Conservation (phyloP, 179 eudicot genomes). For the Heliamphora pulchella region DNA sequence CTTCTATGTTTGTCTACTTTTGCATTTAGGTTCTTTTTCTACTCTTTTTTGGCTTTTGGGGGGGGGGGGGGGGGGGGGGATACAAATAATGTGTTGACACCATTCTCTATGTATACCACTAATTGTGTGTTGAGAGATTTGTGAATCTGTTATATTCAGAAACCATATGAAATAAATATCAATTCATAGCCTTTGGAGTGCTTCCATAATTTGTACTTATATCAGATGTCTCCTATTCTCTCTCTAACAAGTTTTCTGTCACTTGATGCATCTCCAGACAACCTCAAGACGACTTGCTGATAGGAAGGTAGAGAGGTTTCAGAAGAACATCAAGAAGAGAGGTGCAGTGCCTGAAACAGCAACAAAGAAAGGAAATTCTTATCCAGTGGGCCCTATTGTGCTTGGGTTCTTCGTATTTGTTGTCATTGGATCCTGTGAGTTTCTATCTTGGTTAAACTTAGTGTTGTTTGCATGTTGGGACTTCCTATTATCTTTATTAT, state of each 20-base stretch:
- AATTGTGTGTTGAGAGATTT: not conserved
- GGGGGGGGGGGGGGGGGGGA: no score
- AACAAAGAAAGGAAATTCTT: constrained; percentile 32
- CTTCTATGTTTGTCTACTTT: no score
- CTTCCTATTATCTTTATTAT: not conserved
- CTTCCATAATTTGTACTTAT: not conserved
- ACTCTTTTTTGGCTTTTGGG: not conserved
- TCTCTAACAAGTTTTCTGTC: constrained; percentile 5
- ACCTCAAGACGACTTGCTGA: constrained; percentile 43
- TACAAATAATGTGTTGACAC: not conserved
- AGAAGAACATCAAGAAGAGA: constrained; percentile 44
- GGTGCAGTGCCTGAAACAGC: constrained; percentile 38
- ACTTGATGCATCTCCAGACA: constrained; percentile 20
- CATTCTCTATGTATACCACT: not conserved
- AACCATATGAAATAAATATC: not conserved
- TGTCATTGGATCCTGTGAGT: constrained; percentile 44
- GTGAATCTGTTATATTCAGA: not conserved
- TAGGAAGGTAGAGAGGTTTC: constrained; percentile 40
- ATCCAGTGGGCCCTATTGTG: constrained; percentile 40
- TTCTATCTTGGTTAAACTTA: not conserved
- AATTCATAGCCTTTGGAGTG: not conserved
- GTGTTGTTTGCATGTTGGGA: not conserved
- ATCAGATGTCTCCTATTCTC: not conserved
- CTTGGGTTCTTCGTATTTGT: constrained; percentile 39
- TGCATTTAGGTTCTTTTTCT: not conserved